A percentile compares a stretch with the other conserved stretches of the same genome.
Evolutionary conservation across 257 asterid genomes (phyloP).

Genomic region (Nicotiana knightiana): DNA sequence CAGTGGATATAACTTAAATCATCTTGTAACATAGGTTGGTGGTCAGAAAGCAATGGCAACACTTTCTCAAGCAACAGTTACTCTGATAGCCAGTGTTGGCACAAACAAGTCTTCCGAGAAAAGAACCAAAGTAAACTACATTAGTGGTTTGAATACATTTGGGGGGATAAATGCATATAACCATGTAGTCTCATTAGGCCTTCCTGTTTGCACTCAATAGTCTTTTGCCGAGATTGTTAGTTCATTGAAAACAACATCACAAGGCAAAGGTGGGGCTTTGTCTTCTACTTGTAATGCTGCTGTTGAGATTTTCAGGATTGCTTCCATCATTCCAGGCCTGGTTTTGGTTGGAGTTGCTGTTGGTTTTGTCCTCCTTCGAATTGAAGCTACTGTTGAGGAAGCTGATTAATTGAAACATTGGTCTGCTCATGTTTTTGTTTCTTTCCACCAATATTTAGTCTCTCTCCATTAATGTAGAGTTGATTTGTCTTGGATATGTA

Average conservation of each 20-base stretch:
- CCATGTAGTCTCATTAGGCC: slow-evolving; percentile 48
- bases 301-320: slow-evolving; percentile 62
- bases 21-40: not conserved
- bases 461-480: slow-evolving; percentile 21
- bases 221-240: slow-evolving; percentile 55
- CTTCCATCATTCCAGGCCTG: slow-evolving; percentile 55
- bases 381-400: slow-evolving; percentile 65
- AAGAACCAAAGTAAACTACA: slow-evolving; percentile 37
- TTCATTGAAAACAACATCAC: slow-evolving; percentile 33
- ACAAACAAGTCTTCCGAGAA: slow-evolving; percentile 25
- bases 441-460: slow-evolving; percentile 15
- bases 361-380: slow-evolving; percentile 75
- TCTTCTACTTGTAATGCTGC: slow-evolving; percentile 52
- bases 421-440: slow-evolving; percentile 7
- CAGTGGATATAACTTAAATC: no score
- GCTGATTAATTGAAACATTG: slow-evolving; percentile 40
- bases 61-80: slow-evolving; percentile 32
- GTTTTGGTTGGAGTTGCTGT: slow-evolving; percentile 73
- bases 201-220: slow-evolving; percentile 48
- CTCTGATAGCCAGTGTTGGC: slow-evolving; percentile 31
- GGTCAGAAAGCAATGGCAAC: slow-evolving; percentile 38
- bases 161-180: slow-evolving; percentile 77
- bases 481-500: slow-evolving; percentile 26
- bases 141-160: slow-evolving; percentile 61
- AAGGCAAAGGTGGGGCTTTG: slow-evolving; percentile 37